Evolutionary conservation across 257 asterid species (phyloP), one percentile per base, ranked within the genome.

Genomic region (Galeopsis tetrahit): DNA sequence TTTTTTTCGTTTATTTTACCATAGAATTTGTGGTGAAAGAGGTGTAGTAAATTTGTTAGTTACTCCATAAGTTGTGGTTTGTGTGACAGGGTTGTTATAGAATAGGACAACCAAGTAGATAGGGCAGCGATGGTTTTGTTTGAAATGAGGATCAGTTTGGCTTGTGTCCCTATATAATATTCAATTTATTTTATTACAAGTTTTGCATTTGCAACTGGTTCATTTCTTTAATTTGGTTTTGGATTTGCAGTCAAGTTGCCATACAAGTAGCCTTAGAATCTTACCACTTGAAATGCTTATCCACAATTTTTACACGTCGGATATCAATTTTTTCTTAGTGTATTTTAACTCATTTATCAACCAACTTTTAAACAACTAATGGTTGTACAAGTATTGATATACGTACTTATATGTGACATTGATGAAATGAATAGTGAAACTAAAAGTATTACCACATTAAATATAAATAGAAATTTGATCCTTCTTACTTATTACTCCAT

Each of bases 21-120:
- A 39, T 65, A 58, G 36, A 79, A 63, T 52, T 36, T 76, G 73
- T 76, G 73, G 62, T 68, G 65, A 67, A 59, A n/a, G 67, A 72
- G 13, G 70, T 31, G 63, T 14, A 42, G 15, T 72, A 38, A 61
- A 64, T 4, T 4, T 17, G 51, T 21, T 69, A 43, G 69, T 73
- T 0, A 21, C 28, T 21, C 28, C 28, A 11, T 33, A 46, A 11
- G 48, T 44, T 64, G 69, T 57, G 66, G 66, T 32, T 43, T 57
- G 5, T 40, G 39, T 0, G 46, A 65, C 43, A 28, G 43, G 62
- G 64, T 11, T 39, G 46, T 34, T 55, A 7, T 6, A 34, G 17
- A 63, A 62, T 9, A 55, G 53, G 58, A 78, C 61, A 51, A 8
- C 66, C 72, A 49, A 57, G 49, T 38, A 28, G 63, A 35, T 70